phyloP scores from a whole-genome alignment of 1,284 basidiomycete species.

The Rhodotorula sp. region DNA sequence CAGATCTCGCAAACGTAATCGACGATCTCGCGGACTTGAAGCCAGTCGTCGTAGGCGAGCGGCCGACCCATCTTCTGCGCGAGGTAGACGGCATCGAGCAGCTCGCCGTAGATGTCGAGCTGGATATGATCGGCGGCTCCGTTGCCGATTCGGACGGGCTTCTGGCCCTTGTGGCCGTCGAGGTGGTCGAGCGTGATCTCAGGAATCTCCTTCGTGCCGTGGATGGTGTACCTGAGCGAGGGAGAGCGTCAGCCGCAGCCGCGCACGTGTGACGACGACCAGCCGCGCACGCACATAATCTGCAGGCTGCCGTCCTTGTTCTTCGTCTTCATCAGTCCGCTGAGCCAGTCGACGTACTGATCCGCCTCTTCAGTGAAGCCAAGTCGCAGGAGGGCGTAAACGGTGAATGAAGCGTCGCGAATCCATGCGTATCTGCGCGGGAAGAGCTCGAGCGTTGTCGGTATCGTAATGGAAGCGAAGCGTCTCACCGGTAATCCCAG shows the following conservation, averaged over 20 bases:
- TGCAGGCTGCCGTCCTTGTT: constrained; percentile 81
- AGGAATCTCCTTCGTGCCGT: constrained; percentile 62
- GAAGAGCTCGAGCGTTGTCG: constrained; percentile 3
- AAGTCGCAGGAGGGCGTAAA: constrained; percentile 84
- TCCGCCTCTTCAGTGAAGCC: constrained; percentile 88
- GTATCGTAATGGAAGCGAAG: background rate
- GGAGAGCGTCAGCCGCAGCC: background rate
- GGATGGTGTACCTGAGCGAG: constrained; percentile 65
- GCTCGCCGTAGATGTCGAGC: constrained; percentile 73
- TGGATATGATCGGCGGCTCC: constrained; percentile 73
- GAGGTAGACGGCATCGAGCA: constrained; percentile 63
- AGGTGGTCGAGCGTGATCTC: constrained; percentile 40
- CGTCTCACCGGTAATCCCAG: constrained; percentile 56
- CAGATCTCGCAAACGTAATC: constrained; percentile 45
- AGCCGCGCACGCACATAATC: constrained; percentile 64
- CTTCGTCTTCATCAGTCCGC: constrained; percentile 27
- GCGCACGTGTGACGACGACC: background rate
- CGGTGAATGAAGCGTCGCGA: constrained; percentile 83
- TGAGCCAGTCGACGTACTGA: constrained; percentile 66
- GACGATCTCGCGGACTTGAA: constrained; percentile 53
- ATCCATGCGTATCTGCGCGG: constrained; percentile 55
- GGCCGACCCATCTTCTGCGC: constrained; percentile 70
- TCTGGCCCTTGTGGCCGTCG: constrained; percentile 53
- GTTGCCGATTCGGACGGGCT: constrained; percentile 49
- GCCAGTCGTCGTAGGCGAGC: constrained; percentile 46